Conservation (phyloP, 208 protist species). For the Acanthamoeba royreba region DNA sequence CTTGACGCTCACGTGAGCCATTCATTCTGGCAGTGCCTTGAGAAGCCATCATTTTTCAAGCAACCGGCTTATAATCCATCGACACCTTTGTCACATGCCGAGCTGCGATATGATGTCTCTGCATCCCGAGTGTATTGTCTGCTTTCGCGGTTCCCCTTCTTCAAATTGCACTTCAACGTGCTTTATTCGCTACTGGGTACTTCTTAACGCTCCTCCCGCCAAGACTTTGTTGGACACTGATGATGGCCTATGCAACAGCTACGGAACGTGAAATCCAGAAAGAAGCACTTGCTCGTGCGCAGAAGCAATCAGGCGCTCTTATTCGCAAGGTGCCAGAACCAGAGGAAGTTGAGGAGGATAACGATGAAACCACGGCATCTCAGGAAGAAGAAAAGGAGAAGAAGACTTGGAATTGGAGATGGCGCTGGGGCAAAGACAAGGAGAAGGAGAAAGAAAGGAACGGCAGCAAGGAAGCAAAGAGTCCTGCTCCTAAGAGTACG, state of each 20-base stretch:
- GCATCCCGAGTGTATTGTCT: neutral
- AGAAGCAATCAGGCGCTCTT: too few species aligned
- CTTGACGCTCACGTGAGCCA: neutral
- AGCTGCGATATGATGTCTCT: neutral
- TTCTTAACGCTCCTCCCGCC: too few species aligned
- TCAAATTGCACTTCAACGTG: neutral
- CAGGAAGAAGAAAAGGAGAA: neutral
- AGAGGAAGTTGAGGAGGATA: neutral
- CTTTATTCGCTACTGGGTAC: neutral
- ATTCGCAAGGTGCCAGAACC: neutral
- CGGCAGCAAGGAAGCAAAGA: neutral
- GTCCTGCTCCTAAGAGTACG: neutral
- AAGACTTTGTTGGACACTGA: too few species aligned
- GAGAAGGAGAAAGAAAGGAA: neutral
- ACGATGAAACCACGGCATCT: neutral
- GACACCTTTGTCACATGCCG: neutral
- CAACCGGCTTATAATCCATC: neutral
- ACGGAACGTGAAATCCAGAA: too few species aligned
- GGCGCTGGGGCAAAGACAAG: neutral
- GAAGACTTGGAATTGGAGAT: neutral
- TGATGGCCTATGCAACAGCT: too few species aligned
- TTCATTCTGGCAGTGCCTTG: neutral
- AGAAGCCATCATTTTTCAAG: neutral
- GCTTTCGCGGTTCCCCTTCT: slow-evolving; percentile 10
- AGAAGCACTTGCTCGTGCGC: too few species aligned